A percentile compares a stretch with the other conserved stretches of the same genome.
Evolutionary conservation across 169 alveolate genomes (phyloP).

Genomic region (Cystoisospora suis): DNA sequence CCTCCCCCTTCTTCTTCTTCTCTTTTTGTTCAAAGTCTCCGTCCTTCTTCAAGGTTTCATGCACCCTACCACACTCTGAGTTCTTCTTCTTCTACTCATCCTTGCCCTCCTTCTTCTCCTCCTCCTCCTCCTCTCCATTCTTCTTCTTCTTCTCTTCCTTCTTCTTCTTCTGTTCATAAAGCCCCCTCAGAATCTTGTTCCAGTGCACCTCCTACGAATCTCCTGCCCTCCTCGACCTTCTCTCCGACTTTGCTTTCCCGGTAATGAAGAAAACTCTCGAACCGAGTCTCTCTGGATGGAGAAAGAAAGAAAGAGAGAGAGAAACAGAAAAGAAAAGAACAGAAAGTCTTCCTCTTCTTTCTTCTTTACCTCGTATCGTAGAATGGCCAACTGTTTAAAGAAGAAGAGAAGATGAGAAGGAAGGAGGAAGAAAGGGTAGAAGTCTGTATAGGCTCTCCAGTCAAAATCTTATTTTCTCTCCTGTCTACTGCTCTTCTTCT

Average conservation of each 20-base stretch:
- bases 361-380: too few species aligned
- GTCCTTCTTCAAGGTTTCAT: too few species aligned
- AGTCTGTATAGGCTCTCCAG: too few species aligned
- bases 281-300: too few species aligned
- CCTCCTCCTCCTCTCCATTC: background rate
- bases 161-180: background rate
- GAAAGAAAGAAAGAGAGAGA: background rate
- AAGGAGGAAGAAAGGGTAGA: too few species aligned
- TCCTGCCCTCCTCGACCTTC: background rate
- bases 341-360: background rate
- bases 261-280: background rate
- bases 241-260: background rate
- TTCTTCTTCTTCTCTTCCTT: background rate
- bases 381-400: too few species aligned
- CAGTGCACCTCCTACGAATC: background rate
- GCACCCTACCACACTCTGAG: too few species aligned
- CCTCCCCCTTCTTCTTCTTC: background rate
- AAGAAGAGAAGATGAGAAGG: too few species aligned
- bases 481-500: too few species aligned
- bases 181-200: background rate
- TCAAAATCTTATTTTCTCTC: too few species aligned
- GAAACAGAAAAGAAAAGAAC: background rate
- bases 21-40: background rate
- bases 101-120: background rate
- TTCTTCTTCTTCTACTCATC: background rate